A percentile compares a stretch with the other conserved stretches of the same genome.
phyloP scores from a whole-genome alignment of 1,139 yeast genomes.

The Groenewaldozyma sp. region DNA sequence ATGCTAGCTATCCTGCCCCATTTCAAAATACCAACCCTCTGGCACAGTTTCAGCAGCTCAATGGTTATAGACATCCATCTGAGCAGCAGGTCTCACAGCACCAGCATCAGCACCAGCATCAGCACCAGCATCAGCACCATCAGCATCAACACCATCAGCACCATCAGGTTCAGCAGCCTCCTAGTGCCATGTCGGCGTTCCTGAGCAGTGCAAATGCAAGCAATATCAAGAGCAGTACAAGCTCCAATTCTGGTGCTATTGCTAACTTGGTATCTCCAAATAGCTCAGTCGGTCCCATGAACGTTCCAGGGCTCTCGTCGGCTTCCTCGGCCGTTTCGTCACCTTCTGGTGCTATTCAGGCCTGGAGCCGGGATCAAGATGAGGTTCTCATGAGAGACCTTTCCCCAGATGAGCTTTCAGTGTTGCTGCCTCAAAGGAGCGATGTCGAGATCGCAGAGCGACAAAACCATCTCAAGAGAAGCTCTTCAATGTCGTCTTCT shows the following conservation, averaged over 20 bases:
- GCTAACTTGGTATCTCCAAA: neutral
- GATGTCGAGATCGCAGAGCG: constrained; percentile 67
- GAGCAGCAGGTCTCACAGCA: no score
- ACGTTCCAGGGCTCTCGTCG: neutral
- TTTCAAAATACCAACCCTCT: no score
- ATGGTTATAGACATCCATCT: no score
- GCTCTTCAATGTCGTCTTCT: constrained; percentile 2
- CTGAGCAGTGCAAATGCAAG: no score
- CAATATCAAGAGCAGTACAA: no score
- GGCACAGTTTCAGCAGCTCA: no score
- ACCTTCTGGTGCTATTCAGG: constrained; percentile 6
- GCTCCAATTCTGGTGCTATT: neutral
- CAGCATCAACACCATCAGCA: constrained; percentile 6
- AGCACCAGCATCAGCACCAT: constrained; percentile 7
- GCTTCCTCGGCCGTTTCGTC: neutral
- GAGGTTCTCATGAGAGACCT: constrained; percentile 54
- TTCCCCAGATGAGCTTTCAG: constrained; percentile 64
- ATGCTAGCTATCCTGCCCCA: no score
- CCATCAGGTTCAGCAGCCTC: constrained; percentile 4
- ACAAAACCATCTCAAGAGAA: constrained; percentile 37
- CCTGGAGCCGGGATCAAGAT: constrained; percentile 59
- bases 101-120: constrained; percentile 8
- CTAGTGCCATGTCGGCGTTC: no score
- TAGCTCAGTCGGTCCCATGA: neutral
- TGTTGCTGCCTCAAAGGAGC: constrained; percentile 61